Evolutionary conservation across 2,329 filamentous ascomycete genomes (phyloP).

Genomic region (Hypoxylon sp.): DNA sequence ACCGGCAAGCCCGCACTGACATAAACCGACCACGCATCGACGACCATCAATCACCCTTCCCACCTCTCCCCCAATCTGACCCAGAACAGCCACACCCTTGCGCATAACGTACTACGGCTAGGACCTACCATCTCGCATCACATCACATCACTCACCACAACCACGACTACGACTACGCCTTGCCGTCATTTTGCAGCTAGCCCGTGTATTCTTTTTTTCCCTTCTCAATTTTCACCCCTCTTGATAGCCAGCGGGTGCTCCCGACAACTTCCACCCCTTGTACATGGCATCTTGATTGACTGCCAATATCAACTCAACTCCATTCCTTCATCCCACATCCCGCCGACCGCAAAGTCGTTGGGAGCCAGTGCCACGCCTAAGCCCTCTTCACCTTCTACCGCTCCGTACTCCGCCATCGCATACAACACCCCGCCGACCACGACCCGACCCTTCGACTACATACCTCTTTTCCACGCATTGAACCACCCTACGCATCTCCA

Average conservation of each 20-base stretch:
- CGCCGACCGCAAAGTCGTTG: slow-evolving; percentile 40
- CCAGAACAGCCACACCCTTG: slow-evolving; percentile 41
- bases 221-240: slow-evolving; percentile 12
- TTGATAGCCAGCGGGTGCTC: slow-evolving; percentile 34
- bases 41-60: slow-evolving; percentile 29
- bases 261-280: slow-evolving; percentile 29
- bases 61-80: slow-evolving; percentile 33
- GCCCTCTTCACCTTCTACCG: slow-evolving; percentile 27
- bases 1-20: slow-evolving; percentile 40
- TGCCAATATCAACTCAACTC: slow-evolving; percentile 20
- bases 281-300: slow-evolving; percentile 39
- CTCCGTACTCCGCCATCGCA: slow-evolving; percentile 29
- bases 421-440: slow-evolving; percentile 35
- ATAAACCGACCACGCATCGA: slow-evolving; percentile 39
- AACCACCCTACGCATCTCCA: slow-evolving; percentile 26
- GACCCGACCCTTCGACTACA: slow-evolving; percentile 16
- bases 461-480: slow-evolving; percentile 26
- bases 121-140: slow-evolving; percentile 27
- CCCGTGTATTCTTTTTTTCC: slow-evolving; percentile 34
- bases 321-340: slow-evolving; percentile 34
- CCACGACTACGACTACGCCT: slow-evolving; percentile 35
- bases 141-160: slow-evolving; percentile 38
- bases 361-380: slow-evolving; percentile 40
- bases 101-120: slow-evolving; percentile 37
- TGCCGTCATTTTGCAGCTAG: slow-evolving; percentile 42